These are phyloP conservation scores for Lentinula sp. DNA, from an alignment of 768 basidiomycete genomes.

Conservation along the genomic window DNA sequence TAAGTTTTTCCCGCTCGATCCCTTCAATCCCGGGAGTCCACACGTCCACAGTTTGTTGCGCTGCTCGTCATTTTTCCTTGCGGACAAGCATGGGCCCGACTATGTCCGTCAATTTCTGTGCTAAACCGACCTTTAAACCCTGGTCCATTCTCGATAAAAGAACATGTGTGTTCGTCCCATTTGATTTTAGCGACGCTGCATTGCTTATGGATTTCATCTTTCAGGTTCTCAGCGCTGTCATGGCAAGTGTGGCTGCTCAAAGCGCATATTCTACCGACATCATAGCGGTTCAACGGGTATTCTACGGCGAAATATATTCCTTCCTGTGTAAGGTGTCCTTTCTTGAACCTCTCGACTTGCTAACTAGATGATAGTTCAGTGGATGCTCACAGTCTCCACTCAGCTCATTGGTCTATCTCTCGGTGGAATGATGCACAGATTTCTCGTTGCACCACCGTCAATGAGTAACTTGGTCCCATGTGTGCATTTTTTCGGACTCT, in stretches of 20 bases:
- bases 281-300: conserved; percentile 61
- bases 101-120: conserved; percentile 47
- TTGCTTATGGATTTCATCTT: conserved; percentile 11
- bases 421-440: conserved; percentile 64
- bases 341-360: not conserved
- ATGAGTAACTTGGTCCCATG: conserved; percentile 22
- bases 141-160: conserved; percentile 72
- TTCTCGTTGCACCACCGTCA: conserved; percentile 61
- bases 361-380: conserved; percentile 41
- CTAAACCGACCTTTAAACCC: conserved; percentile 65
- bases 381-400: conserved; percentile 64
- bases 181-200: not conserved
- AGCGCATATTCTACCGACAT: conserved; percentile 72
- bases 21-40: conserved; percentile 11
- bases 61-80: conserved; percentile 69
- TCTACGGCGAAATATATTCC: conserved; percentile 54
- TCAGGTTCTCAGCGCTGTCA: conserved; percentile 31
- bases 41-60: conserved; percentile 43
- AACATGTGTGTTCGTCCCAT: conserved; percentile 46
- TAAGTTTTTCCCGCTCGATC: not conserved
- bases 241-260: conserved; percentile 55
- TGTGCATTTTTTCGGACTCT: not conserved
- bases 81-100: conserved; percentile 49
- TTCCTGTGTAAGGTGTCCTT: conserved; percentile 43
- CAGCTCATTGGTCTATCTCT: conserved; percentile 75